These are phyloP conservation scores for Epichloe hybrida DNA, from an alignment of 2,329 filamentous ascomycete species.

Conservation along the genomic window DNA sequence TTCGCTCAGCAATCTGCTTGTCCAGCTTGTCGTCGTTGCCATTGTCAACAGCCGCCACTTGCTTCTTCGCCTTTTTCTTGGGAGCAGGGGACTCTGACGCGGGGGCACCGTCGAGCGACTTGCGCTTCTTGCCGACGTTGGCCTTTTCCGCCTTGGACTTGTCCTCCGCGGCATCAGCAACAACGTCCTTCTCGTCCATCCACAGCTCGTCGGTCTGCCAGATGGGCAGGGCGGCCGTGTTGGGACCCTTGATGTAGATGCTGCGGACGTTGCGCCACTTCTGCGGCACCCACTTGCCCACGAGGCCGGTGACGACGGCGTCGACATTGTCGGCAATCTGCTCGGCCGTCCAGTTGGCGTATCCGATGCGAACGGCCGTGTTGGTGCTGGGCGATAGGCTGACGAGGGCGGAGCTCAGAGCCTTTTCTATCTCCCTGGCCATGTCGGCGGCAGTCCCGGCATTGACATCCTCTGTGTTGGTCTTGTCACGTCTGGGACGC, in stretches of 20 bases:
- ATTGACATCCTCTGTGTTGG: constrained; percentile 21
- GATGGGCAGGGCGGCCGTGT: constrained; percentile 81
- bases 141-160: constrained; percentile 37
- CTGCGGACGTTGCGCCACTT: constrained; percentile 78
- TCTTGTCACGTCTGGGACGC: constrained; percentile 41
- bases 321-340: constrained; percentile 71
- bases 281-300: constrained; percentile 69
- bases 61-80: constrained; percentile 25
- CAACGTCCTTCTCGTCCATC: constrained; percentile 61
- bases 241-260: constrained; percentile 81
- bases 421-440: constrained; percentile 68
- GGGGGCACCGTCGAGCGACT: constrained; percentile 26
- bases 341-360: constrained; percentile 58
- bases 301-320: constrained; percentile 53
- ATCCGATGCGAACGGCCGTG: constrained; percentile 68
- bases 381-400: constrained; percentile 67
- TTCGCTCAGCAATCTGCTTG: constrained; percentile 46
- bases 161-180: constrained; percentile 45
- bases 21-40: constrained; percentile 40
- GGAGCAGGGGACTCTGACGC: constrained; percentile 29
- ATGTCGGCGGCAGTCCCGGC: constrained; percentile 50
- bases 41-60: constrained; percentile 23
- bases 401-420: constrained; percentile 64
- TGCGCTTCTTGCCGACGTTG: constrained; percentile 53
- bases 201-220: constrained; percentile 91